Evolutionary conservation across 1,139 yeast genomes (phyloP).

Genomic region (Saccharomycopsis phalli): DNA sequence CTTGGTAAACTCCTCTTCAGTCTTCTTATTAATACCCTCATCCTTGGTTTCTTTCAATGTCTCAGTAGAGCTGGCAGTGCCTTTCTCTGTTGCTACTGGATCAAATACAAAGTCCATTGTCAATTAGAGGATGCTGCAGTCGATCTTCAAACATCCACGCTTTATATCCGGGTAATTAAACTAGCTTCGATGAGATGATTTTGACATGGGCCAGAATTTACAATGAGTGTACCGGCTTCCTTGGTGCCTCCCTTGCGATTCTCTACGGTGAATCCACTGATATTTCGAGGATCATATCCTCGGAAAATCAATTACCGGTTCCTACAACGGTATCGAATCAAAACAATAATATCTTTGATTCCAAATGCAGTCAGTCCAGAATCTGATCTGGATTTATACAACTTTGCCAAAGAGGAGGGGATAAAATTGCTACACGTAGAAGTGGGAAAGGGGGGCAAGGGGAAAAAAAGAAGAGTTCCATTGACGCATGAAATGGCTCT

Average conservation of each 20-base stretch:
- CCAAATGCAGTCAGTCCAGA: conserved; percentile 60
- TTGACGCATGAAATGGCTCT: conserved; percentile 46
- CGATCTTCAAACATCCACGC: too few species aligned
- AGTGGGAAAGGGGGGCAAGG: conserved; percentile 39
- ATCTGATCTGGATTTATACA: conserved; percentile 40
- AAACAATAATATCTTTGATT: conserved; percentile 69
- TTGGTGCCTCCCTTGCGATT: conserved; percentile 78
- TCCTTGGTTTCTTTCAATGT: conserved; percentile 7
- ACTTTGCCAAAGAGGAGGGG: conserved; percentile 41
- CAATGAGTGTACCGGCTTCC: conserved; percentile 20
- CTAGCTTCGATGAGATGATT: too few species aligned
- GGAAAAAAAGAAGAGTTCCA: conserved; percentile 64
- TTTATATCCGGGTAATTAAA: too few species aligned
- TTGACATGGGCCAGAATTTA: neutral
- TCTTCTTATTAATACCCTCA: conserved; percentile 26
- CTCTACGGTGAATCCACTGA: conserved; percentile 56
- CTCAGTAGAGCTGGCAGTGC: conserved; percentile 13
- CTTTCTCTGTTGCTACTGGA: conserved; percentile 7
- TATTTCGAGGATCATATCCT: conserved; percentile 85
- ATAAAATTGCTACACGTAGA: conserved; percentile 56
- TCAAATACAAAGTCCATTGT: conserved; percentile 18
- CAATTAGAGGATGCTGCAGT: too few species aligned
- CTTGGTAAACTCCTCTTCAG: conserved; percentile 41
- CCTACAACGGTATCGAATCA: conserved; percentile 55
- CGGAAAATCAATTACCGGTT: conserved; percentile 66